Percentiles rank a stretch among this genome's conserved stretches.
Conservation (phyloP, 345 rosid genomes). For the Eucalyptus rudis region DNA sequence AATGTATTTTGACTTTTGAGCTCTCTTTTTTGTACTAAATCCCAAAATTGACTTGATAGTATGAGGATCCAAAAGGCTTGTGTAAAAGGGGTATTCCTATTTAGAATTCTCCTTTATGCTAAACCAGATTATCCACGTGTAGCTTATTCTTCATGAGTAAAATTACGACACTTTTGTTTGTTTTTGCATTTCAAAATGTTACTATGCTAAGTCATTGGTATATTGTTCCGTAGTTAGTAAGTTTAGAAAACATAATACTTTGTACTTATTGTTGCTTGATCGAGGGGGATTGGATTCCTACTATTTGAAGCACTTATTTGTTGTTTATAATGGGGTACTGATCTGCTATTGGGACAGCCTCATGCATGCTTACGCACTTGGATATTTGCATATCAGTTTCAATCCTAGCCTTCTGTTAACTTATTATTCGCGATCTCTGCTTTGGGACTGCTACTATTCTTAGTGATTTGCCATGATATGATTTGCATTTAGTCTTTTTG, state of each 20-base stretch:
- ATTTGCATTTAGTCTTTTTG: background rate
- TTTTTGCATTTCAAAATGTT: background rate
- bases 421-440: background rate
- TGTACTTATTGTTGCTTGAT: background rate
- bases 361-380: background rate
- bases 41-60: background rate
- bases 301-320: background rate
- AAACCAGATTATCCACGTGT: background rate
- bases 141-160: background rate
- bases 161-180: background rate
- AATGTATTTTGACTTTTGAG: background rate
- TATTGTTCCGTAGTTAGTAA: background rate
- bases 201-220: background rate
- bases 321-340: background rate
- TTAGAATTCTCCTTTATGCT: background rate
- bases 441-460: background rate
- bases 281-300: background rate
- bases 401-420: background rate
- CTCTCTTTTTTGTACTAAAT: background rate
- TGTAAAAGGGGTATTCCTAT: background rate
- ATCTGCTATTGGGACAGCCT: background rate
- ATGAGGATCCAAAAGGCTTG: background rate
- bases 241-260: background rate
- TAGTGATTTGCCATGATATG: background rate
- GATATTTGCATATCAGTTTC: background rate